Evolutionary conservation across 129 eudicot species (phyloP).

Genomic region (Arctium minus): DNA sequence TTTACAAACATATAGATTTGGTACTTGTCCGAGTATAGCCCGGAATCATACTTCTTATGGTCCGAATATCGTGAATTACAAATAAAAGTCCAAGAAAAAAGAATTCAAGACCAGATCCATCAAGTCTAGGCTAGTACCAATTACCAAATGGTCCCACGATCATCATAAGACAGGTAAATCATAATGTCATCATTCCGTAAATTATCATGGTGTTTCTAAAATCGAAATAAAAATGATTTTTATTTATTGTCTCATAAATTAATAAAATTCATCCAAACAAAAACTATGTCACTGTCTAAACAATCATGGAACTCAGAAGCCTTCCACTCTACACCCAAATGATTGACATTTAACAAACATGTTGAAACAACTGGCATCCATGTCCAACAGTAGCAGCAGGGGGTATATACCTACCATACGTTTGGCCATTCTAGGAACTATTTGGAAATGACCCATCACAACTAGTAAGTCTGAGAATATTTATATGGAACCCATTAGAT

Average conservation of each 20-base stretch:
- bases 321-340: slow-evolving; percentile 12
- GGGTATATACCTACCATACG: slow-evolving; percentile 5
- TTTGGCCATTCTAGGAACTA: slow-evolving; percentile 9
- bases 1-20: neutral
- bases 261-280: slow-evolving; percentile 13
- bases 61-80: neutral
- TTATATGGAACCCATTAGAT: too few relatives aligned
- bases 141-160: too few relatives aligned
- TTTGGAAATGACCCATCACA: neutral
- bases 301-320: slow-evolving; percentile 9
- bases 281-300: slow-evolving; percentile 8
- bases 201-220: neutral
- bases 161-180: too few relatives aligned
- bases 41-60: neutral
- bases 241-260: slow-evolving; percentile 10
- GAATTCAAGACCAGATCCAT: too few relatives aligned
- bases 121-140: too few relatives aligned
- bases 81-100: neutral
- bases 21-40: neutral
- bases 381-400: slow-evolving; percentile 1
- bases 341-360: slow-evolving; percentile 1
- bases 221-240: neutral
- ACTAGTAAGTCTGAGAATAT: neutral
- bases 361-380: slow-evolving; percentile 12
- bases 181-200: too few relatives aligned